Base-by-base conservation (phyloP, 2,329 filamentous ascomycete species). In the Sclerotinia spermophila region DNA sequence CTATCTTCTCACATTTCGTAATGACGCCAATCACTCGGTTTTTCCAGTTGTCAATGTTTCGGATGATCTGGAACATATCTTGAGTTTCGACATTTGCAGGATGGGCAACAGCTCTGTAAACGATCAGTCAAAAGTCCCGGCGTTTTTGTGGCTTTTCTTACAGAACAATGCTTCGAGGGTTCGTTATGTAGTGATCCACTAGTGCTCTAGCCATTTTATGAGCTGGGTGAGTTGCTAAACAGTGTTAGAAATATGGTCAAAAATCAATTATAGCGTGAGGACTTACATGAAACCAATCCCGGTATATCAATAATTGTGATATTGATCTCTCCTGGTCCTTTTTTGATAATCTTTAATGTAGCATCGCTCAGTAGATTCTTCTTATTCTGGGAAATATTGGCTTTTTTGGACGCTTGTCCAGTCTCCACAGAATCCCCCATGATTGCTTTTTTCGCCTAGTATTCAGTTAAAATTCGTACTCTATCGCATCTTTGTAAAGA, bases 141-240 rank as follows among this genome's bases (percentile, higher is more conserved):
- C 24, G 0, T 17, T 2, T 5, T 10, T 19, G 3, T 19, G 44
- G 7, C 7, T 2, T 35, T 13, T 59, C 74, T 21, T 72, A 75
- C 24, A 85, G 76, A 48, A 83, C 80, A 51, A 84, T 82, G 62
- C 80, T 84, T n/a, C 80, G 74, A 8, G 79, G 75, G 30, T 82
- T 79, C 6, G 74, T 73, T 69, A 84, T 80, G 68, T 84, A 84
- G 19, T 70, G 70, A 19, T 74, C 68, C 3, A 77, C 76, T 6
- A 79, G 71, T 17, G 72, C 33, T 27, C 62, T 71, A 0, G 75
- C 73, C 38, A 70, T 74, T 48, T 66, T 71, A 59, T 73, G 67
- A 42, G 71, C 72, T 8, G 55, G 35, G 30, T 73, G 44, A 11
- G 10, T 33, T 11, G 44, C 58, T 69, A 30, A 5, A 2, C 8